A percentile compares a stretch with the other conserved stretches of the same genome.
phyloP scores from a whole-genome alignment of 2,329 filamentous ascomycete species.

The Colletotrichum limetticola region DNA sequence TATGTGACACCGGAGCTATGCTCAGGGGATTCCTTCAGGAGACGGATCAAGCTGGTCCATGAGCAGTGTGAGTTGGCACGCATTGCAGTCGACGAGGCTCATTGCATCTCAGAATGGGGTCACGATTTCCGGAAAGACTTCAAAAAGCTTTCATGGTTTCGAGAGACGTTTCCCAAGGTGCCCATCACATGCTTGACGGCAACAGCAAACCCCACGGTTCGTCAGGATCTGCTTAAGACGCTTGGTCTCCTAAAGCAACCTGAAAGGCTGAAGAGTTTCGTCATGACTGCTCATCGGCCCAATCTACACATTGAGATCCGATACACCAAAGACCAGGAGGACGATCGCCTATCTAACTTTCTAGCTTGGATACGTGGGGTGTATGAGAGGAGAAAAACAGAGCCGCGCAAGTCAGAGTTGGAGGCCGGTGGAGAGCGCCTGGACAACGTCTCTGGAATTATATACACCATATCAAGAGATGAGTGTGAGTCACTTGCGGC shows the following conservation, averaged over 20 bases:
- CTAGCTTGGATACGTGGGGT: constrained; percentile 80
- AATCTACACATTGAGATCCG: constrained; percentile 94
- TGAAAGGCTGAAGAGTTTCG: constrained; percentile 76
- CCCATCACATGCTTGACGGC: constrained; percentile 94
- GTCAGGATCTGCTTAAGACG: constrained; percentile 83
- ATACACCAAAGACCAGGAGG: constrained; percentile 80
- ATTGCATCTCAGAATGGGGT: constrained; percentile 98
- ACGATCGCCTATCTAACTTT: constrained; percentile 79
- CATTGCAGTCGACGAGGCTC: constrained; percentile 92
- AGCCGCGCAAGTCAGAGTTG: constrained; percentile 70
- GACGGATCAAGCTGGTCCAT: constrained; percentile 77
- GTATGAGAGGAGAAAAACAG: constrained; percentile 73
- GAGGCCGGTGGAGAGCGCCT: constrained; percentile 62
- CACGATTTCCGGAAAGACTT: constrained; percentile 97
- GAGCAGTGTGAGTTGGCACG: constrained; percentile 86
- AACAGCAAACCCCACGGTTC: constrained; percentile 84
- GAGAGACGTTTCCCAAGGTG: constrained; percentile 81
- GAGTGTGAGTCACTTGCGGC: constrained; percentile 79
- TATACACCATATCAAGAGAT: constrained; percentile 80
- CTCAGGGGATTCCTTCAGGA: constrained; percentile 79
- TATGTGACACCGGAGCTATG: constrained; percentile 96
- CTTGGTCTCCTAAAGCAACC: constrained; percentile 72
- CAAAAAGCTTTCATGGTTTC: constrained; percentile 88
- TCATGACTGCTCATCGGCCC: constrained; percentile 83
- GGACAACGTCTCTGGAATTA: constrained; percentile 79